phyloP scores from a whole-genome alignment of 2,329 filamentous ascomycete species.

The Claviceps cyperi region DNA sequence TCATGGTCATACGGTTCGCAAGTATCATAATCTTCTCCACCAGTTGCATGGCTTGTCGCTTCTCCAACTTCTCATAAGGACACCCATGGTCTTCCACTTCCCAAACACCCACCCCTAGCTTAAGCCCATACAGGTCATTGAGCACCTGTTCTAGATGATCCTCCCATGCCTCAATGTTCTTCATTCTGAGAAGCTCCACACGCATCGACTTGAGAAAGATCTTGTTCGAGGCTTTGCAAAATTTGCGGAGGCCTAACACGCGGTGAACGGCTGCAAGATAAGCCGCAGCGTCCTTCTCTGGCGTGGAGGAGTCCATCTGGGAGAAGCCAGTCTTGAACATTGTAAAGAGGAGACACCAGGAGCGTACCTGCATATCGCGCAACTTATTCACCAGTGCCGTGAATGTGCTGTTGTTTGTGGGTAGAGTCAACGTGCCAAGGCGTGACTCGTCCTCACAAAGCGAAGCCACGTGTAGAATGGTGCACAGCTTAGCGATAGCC shows the following conservation, averaged over 20 bases:
- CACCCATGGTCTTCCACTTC: constrained; percentile 70
- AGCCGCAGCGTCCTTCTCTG: constrained; percentile 60
- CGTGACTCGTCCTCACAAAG: constrained; percentile 78
- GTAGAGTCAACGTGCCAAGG: constrained; percentile 53
- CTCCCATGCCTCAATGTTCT: constrained; percentile 68
- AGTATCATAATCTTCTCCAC: constrained; percentile 74
- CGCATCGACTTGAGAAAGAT: constrained; percentile 83
- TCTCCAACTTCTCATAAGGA: constrained; percentile 61
- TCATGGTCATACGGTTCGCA: constrained; percentile 72
- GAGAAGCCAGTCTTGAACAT: constrained; percentile 67
- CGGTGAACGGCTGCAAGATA: constrained; percentile 73
- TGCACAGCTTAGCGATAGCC: constrained; percentile 55
- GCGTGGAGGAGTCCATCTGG: constrained; percentile 41
- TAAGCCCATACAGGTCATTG: constrained; percentile 70
- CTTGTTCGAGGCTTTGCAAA: constrained; percentile 75
- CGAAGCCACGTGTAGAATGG: constrained; percentile 64
- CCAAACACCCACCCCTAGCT: constrained; percentile 52
- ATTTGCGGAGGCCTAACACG: constrained; percentile 67
- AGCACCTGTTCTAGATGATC: constrained; percentile 75
- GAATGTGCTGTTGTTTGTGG: constrained; percentile 41
- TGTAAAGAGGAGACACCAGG: constrained; percentile 78
- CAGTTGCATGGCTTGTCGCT: constrained; percentile 63
- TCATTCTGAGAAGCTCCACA: constrained; percentile 64
- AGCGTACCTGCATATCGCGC: constrained; percentile 73
- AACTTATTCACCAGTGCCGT: constrained; percentile 48